Evolutionary conservation across 352 stramenopile species (phyloP).

Genomic region (Globisporangium paddicum): DNA sequence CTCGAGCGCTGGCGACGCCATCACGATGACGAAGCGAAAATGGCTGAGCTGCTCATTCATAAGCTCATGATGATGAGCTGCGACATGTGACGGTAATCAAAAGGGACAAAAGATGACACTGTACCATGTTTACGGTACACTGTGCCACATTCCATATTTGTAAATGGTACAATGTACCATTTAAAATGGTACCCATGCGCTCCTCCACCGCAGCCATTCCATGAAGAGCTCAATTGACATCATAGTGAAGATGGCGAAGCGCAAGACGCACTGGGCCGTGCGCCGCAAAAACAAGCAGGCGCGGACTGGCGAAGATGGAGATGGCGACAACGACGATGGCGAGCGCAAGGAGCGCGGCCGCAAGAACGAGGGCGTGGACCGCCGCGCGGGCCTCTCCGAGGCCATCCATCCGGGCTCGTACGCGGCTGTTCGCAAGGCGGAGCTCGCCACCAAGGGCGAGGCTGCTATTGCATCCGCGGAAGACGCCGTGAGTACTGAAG

Average conservation of each 20-base stretch:
- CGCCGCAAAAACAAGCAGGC: slow-evolving; percentile 76
- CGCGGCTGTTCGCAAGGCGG: slow-evolving; percentile 35
- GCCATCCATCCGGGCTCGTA: slow-evolving; percentile 74
- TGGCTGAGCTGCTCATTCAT: too few species aligned
- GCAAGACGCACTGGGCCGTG: slow-evolving; percentile 68
- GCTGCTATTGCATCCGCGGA: not conserved
- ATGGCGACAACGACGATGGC: slow-evolving; percentile 10
- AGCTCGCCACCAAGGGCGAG: slow-evolving; percentile 6
- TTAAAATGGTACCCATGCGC: not conserved
- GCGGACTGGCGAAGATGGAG: slow-evolving; percentile 10
- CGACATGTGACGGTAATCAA: too few species aligned
- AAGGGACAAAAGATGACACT: too few species aligned
- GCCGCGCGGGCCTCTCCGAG: slow-evolving; percentile 52
- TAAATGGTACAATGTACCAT: slow-evolving; percentile 2
- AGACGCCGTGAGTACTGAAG: not conserved
- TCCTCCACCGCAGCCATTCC: slow-evolving; percentile 1
- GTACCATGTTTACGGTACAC: not conserved
- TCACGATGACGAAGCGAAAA: not conserved
- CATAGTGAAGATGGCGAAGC: slow-evolving; percentile 30
- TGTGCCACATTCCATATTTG: not conserved
- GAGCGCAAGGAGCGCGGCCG: slow-evolving; percentile 14
- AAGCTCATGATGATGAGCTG: too few species aligned
- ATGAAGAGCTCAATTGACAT: not conserved
- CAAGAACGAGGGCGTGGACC: slow-evolving; percentile 28
- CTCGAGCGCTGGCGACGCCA: slow-evolving; percentile 13